These are phyloP conservation scores for Tricholoma saponaceum DNA, from an alignment of 768 basidiomycete genomes.

Conservation along the genomic window DNA sequence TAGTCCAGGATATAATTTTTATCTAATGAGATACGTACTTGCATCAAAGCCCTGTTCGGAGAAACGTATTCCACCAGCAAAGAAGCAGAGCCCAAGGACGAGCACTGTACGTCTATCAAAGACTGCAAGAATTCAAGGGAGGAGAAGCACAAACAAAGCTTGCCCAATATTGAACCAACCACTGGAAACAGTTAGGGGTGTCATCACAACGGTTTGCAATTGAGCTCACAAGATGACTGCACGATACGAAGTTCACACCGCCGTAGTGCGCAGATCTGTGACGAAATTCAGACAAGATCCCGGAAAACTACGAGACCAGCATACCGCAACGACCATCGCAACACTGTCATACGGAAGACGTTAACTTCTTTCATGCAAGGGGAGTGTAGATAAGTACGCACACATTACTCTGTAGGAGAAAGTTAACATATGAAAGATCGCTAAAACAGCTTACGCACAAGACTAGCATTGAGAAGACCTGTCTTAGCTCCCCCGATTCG, in stretches of 20 bases:
- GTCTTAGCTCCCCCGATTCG: slow-evolving; percentile 76
- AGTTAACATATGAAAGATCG: slow-evolving; percentile 2
- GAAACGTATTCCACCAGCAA: slow-evolving; percentile 74
- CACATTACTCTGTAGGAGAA: slow-evolving; percentile 54
- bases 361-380: neutral
- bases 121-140: neutral
- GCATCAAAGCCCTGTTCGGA: slow-evolving; percentile 76
- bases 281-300: neutral
- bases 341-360: slow-evolving; percentile 31
- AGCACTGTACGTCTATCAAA: slow-evolving; percentile 46
- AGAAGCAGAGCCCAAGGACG: slow-evolving; percentile 82
- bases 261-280: slow-evolving; percentile 69
- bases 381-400: slow-evolving; percentile 31
- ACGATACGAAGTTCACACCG: slow-evolving; percentile 81
- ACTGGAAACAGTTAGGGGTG: slow-evolving; percentile 36
- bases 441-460: slow-evolving; percentile 43
- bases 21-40: slow-evolving; percentile 39
- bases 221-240: slow-evolving; percentile 65
- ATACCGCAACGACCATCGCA: slow-evolving; percentile 68
- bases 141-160: slow-evolving; percentile 45
- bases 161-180: slow-evolving; percentile 80
- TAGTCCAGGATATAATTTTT: neutral
- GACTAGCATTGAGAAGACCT: slow-evolving; percentile 75
- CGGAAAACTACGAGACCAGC: neutral
- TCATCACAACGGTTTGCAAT: neutral